Evolutionary conservation across 2,329 filamentous ascomycete species (phyloP).

Genomic region (Colletotrichum neosansevieriae): DNA sequence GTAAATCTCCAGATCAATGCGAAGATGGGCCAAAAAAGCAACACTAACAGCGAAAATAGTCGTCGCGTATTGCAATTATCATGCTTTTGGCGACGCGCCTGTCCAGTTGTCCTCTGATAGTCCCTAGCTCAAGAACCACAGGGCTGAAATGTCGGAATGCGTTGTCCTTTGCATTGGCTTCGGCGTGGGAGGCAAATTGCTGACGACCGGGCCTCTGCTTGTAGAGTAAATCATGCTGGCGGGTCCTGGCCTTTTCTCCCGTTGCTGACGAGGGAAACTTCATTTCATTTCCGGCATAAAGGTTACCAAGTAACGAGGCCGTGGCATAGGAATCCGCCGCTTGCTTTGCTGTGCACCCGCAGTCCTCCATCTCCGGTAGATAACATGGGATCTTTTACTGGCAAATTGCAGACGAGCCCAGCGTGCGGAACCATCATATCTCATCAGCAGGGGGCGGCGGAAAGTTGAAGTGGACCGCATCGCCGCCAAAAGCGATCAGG

Average conservation of each 20-base stretch:
- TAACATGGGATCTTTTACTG: conserved; percentile 27
- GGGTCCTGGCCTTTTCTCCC: conserved; percentile 12
- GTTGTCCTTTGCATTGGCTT: conserved; percentile 23
- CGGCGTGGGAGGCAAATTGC: conserved; percentile 22
- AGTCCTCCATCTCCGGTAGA: conserved; percentile 5
- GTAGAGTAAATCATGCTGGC: conserved; percentile 31
- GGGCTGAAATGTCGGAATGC: conserved; percentile 28
- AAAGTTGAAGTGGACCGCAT: conserved; percentile 34
- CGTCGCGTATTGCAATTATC: conserved; percentile 11
- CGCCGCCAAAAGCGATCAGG: conserved; percentile 32
- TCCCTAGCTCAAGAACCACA: conserved; percentile 15
- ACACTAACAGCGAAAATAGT: neutral
- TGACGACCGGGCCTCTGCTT: conserved; percentile 13
- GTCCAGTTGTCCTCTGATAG: neutral
- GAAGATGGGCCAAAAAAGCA: neutral
- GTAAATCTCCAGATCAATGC: conserved; percentile 27
- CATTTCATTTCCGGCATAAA: too few relatives aligned
- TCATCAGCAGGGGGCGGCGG: conserved; percentile 36
- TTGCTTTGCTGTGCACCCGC: conserved; percentile 7
- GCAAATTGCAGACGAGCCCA: conserved; percentile 22
- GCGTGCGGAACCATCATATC: conserved; percentile 24
- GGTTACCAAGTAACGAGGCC: too few relatives aligned
- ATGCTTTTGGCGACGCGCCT: neutral
- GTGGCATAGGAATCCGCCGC: conserved; percentile 3
- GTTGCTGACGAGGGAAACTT: conserved; percentile 22